These are phyloP conservation scores for Haematococcus lacustris DNA, from an alignment of 139 green algal species.

Conservation along the genomic window DNA sequence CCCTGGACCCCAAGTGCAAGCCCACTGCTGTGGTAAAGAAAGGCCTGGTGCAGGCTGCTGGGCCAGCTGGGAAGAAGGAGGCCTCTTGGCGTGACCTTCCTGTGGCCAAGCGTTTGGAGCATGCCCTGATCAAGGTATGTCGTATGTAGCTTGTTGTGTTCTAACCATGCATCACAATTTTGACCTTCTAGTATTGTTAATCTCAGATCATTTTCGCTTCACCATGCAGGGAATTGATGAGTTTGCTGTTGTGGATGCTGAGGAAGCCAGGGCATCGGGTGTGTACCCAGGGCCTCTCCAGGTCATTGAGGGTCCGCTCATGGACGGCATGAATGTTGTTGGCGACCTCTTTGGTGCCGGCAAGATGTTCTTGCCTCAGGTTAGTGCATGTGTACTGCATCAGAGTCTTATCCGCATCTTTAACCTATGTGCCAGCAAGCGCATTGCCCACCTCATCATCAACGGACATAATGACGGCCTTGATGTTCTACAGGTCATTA, in stretches of 20 bases:
- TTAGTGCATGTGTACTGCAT: no score
- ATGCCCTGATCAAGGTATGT: constrained; percentile 86
- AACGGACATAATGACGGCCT: not conserved
- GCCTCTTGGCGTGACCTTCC: constrained; percentile 73
- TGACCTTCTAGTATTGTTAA: no score
- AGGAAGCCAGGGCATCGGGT: constrained; percentile 76
- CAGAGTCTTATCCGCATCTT: no score
- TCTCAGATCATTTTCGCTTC: no score
- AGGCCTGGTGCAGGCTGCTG: constrained; percentile 23
- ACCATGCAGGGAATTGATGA: constrained; percentile 88
- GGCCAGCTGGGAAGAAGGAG: constrained; percentile 20
- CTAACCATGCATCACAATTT: no score
- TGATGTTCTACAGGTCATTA: constrained; percentile 85
- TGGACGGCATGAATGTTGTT: constrained; percentile 99
- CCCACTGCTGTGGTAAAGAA: constrained; percentile 72
- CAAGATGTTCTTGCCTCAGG: constrained; percentile 98
- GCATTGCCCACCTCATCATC: no score
- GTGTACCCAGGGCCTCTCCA: constrained; percentile 75
- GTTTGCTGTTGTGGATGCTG: constrained; percentile 79
- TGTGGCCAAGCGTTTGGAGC: constrained; percentile 81
- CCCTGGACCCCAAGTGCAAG: constrained; percentile 89
- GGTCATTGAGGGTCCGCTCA: constrained; percentile 97
- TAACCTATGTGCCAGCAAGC: no score
- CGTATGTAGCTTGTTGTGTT: no score
- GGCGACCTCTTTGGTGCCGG: constrained; percentile 96